Conservation (phyloP, 768 basidiomycete species). For the Auriculariales sp. region DNA sequence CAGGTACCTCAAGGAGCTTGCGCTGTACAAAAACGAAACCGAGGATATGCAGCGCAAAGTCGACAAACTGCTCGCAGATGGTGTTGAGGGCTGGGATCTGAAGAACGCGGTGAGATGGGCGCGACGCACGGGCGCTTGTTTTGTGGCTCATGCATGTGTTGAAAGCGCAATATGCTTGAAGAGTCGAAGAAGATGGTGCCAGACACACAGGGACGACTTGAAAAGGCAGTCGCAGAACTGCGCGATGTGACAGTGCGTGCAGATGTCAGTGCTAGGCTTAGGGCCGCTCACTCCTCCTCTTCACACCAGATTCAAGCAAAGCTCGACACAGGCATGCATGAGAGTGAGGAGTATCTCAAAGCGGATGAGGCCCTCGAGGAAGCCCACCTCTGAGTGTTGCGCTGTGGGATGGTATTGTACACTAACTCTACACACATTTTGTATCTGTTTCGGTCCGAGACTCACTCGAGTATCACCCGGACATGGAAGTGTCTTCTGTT, state of each 20-base stretch:
- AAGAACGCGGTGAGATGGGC: constrained; percentile 48
- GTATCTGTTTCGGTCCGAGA: background rate
- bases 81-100: constrained; percentile 57
- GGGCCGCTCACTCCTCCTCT: constrained; percentile 3
- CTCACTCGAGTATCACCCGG: background rate
- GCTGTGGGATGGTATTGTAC: background rate
- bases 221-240: constrained; percentile 47
- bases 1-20: constrained; percentile 57
- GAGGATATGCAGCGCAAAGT: constrained; percentile 40
- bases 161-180: constrained; percentile 49
- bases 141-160: background rate
- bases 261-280: background rate
- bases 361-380: constrained; percentile 46
- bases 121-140: constrained; percentile 1
- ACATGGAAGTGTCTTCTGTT: background rate
- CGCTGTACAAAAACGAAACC: constrained; percentile 50
- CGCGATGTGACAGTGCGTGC: constrained; percentile 47
- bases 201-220: constrained; percentile 49
- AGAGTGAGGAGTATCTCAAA: constrained; percentile 28
- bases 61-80: constrained; percentile 45
- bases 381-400: constrained; percentile 29
- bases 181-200: constrained; percentile 73
- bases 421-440: background rate
- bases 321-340: constrained; percentile 15
- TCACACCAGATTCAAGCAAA: constrained; percentile 15